These are phyloP conservation scores for Botryotinia narcissicola DNA, from an alignment of 2,329 filamentous ascomycete genomes.

Conservation along the genomic window DNA sequence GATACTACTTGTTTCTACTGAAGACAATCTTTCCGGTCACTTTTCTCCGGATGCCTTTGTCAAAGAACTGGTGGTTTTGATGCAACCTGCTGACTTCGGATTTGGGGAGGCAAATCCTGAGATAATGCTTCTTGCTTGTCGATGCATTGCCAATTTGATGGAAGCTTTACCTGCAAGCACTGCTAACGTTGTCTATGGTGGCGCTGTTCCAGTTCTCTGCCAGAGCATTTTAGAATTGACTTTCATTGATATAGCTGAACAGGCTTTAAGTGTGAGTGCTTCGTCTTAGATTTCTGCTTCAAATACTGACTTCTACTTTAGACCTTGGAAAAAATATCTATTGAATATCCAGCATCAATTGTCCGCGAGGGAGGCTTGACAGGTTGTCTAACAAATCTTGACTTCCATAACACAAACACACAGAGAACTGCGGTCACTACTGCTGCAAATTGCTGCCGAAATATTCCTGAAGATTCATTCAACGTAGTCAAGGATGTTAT, in stretches of 20 bases:
- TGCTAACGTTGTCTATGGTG: conserved; percentile 95
- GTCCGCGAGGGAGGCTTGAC: conserved; percentile 93
- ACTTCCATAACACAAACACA: conserved; percentile 97
- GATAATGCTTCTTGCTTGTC: conserved; percentile 94
- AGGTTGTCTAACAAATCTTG: conserved; percentile 91
- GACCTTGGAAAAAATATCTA: conserved; percentile 95
- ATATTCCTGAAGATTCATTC: conserved; percentile 93
- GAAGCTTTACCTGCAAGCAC: conserved; percentile 91
- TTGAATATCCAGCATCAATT: conserved; percentile 92
- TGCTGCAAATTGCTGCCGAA: conserved; percentile 96
- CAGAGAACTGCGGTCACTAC: conserved; percentile 96
- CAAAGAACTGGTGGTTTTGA: conserved; percentile 86
- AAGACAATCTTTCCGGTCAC: conserved; percentile 92
- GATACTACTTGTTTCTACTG: conserved; percentile 88
- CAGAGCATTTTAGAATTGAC: conserved; percentile 94
- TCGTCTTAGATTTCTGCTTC: not conserved
- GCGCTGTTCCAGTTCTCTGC: conserved; percentile 89
- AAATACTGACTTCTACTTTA: conserved; percentile 34
- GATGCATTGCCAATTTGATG: conserved; percentile 96
- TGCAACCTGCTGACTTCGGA: conserved; percentile 82
- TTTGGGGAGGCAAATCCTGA: conserved; percentile 87
- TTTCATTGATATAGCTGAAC: conserved; percentile 96
- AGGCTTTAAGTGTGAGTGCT: conserved; percentile 73
- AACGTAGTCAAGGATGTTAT: conserved; percentile 90
- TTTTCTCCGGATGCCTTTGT: conserved; percentile 94